Evolutionary conservation across 1,139 yeast genomes (phyloP).

Genomic region (Meyerozyma smithsonii): DNA sequence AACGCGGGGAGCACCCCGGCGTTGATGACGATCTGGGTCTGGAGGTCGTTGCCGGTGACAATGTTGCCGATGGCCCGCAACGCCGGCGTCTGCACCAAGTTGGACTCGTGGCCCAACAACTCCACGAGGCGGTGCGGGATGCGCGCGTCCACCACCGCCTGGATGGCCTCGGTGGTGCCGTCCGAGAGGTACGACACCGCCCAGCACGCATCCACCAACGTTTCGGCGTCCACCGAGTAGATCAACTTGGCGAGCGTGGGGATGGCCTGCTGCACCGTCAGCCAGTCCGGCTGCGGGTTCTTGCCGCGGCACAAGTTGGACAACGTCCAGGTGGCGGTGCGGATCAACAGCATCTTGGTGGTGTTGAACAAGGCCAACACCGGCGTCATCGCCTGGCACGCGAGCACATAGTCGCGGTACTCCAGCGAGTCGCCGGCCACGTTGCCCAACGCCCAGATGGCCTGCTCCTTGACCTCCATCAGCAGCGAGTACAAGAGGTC

Average conservation of each 20-base stretch:
- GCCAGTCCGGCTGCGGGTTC: constrained; percentile 96
- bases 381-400: constrained; percentile 85
- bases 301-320: constrained; percentile 96
- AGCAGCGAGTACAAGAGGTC: constrained; percentile 75
- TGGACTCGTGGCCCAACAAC: constrained; percentile 74
- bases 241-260: constrained; percentile 91
- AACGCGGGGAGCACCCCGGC: constrained; percentile 88
- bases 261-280: constrained; percentile 74
- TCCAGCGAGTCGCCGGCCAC: constrained; percentile 95
- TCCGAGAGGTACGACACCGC: constrained; percentile 93
- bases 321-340: constrained; percentile 98
- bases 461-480: constrained; percentile 93
- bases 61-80: constrained; percentile 96
- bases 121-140: constrained; percentile 94
- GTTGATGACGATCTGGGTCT: constrained; percentile 92
- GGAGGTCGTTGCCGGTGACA: constrained; percentile 93
- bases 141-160: constrained; percentile 94
- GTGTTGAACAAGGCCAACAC: constrained; percentile 74
- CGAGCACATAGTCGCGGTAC: constrained; percentile 83
- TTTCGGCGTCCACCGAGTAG: constrained; percentile 87
- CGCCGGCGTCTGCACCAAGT: constrained; percentile 94
- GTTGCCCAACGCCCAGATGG: constrained; percentile 98
- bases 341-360: constrained; percentile 78
- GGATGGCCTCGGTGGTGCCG: constrained; percentile 89
- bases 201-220: constrained; percentile 97